Evolutionary conservation across 768 basidiomycete genomes (phyloP).

Genomic region (Cystobasidium onofrii): DNA sequence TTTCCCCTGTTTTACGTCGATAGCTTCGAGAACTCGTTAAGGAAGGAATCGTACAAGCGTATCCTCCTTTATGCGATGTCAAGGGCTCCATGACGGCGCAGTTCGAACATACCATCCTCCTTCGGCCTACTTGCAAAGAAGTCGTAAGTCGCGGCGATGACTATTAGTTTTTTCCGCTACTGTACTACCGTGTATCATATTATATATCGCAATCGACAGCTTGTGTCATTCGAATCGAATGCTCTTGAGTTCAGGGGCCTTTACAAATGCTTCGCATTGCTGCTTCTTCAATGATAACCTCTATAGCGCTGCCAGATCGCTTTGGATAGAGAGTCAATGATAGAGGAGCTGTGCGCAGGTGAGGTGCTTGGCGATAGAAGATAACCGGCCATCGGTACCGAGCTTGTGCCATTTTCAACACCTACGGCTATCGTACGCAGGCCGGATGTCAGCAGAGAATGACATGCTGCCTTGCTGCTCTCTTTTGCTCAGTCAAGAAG

Average conservation of each 20-base stretch:
- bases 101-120: constrained; percentile 51
- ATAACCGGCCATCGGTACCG: too few species aligned
- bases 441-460: background rate
- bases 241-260: too few species aligned
- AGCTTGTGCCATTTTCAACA: constrained; percentile 1
- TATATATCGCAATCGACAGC: too few species aligned
- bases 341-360: background rate
- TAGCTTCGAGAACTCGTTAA: constrained; percentile 85
- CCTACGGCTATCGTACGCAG: too few species aligned
- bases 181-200: background rate
- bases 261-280: too few species aligned
- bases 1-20: constrained; percentile 14
- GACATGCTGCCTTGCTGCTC: background rate
- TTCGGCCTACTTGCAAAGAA: constrained; percentile 51
- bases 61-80: constrained; percentile 83
- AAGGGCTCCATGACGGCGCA: constrained; percentile 86
- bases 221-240: too few species aligned
- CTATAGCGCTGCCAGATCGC: background rate
- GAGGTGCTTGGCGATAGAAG: background rate
- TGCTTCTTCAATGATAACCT: constrained; percentile 1
- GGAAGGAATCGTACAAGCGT: constrained; percentile 80
- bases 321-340: background rate
- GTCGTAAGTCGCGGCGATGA: constrained; percentile 50
- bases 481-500: background rate
- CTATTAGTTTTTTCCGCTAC: constrained; percentile 42